phyloP scores from a whole-genome alignment of 768 basidiomycete genomes.

The Tylopilus vinaceipallidus region DNA sequence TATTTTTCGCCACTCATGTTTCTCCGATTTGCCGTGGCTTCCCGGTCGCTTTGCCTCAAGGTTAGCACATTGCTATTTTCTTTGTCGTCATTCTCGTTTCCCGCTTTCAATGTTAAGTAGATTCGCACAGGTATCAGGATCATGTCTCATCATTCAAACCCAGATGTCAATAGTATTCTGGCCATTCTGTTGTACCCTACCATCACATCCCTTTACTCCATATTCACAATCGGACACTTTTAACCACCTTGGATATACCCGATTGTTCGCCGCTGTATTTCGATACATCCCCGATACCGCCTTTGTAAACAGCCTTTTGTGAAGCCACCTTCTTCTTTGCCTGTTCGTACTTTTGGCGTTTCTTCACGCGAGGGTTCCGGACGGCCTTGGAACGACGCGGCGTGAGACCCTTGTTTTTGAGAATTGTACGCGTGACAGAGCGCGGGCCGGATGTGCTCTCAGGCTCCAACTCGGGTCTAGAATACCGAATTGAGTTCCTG shows the following conservation, averaged over 20 bases:
- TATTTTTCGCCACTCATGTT: constrained; percentile 8
- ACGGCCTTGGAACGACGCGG: constrained; percentile 85
- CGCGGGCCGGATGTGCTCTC: constrained; percentile 71
- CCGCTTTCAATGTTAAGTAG: constrained; percentile 9
- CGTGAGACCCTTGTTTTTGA: constrained; percentile 93
- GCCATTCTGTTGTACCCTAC: constrained; percentile 12
- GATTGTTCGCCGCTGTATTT: constrained; percentile 89
- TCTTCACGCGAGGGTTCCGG: constrained; percentile 98
- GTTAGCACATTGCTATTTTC: constrained; percentile 22
- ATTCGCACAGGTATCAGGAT: constrained; percentile 10
- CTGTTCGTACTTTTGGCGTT: constrained; percentile 88
- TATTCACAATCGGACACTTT: constrained; percentile 68
- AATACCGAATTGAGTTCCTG: constrained; percentile 6
- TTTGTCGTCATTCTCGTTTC: not conserved
- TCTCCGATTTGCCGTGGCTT: constrained; percentile 1
- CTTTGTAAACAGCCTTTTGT: constrained; percentile 91
- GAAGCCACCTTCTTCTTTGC: constrained; percentile 90
- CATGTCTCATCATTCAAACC: constrained; percentile 9
- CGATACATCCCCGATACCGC: constrained; percentile 71
- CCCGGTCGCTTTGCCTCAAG: not conserved
- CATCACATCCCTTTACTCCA: constrained; percentile 1
- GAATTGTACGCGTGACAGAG: constrained; percentile 83
- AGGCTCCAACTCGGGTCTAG: constrained; percentile 33
- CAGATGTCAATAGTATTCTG: constrained; percentile 14
- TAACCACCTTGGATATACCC: constrained; percentile 89